A percentile compares a stretch with the other conserved stretches of the same genome.
Evolutionary conservation across 73 alveolate species (phyloP).

Genomic region (Halteria grandinella): DNA sequence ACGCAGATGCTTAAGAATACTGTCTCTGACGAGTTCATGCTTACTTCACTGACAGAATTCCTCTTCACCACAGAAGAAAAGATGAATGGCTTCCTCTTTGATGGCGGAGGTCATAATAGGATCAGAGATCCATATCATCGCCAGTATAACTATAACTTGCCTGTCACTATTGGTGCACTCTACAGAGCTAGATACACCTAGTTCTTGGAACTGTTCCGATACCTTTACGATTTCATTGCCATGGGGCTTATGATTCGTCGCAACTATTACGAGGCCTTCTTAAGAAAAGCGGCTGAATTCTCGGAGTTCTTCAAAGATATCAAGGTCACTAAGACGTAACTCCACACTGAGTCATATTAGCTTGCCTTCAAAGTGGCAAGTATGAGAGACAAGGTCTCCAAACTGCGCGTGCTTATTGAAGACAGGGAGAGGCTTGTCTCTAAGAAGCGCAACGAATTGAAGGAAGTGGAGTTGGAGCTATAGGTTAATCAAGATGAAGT

Average conservation of each 20-base stretch:
- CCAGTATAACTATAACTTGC: constrained; percentile 27
- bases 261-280: constrained; percentile 62
- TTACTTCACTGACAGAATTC: neutral
- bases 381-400: constrained; percentile 35
- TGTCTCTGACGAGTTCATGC: constrained; percentile 13
- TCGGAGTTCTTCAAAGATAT: constrained; percentile 48
- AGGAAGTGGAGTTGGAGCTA: constrained; percentile 43
- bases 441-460: constrained; percentile 43
- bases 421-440: constrained; percentile 45
- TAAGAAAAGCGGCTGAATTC: constrained; percentile 53
- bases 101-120: neutral
- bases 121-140: neutral
- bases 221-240: constrained; percentile 60
- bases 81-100: constrained; percentile 2
- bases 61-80: constrained; percentile 6
- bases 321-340: constrained; percentile 29
- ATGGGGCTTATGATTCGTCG: constrained; percentile 44
- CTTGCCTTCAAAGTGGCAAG: constrained; percentile 21
- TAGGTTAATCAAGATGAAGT: constrained; percentile 43
- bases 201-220: constrained; percentile 56
- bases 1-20: constrained; percentile 7
- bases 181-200: constrained; percentile 38
- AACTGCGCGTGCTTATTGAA: neutral
- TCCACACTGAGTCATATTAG: constrained; percentile 42
- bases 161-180: neutral